phyloP scores from a whole-genome alignment of 805 yeast genomes.

The Lipomyces orientalis region DNA sequence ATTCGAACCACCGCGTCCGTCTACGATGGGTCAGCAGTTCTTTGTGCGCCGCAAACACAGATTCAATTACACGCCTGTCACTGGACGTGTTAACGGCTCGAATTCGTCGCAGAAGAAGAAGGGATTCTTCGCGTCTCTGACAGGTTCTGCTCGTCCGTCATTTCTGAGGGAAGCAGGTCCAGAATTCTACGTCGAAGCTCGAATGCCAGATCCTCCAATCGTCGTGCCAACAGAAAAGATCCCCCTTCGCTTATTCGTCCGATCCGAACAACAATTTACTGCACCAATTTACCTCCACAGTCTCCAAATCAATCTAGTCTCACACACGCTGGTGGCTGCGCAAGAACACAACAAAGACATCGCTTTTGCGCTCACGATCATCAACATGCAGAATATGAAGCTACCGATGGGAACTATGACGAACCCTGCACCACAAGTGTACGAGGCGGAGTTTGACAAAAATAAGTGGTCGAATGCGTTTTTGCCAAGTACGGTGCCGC shows the following conservation, averaged over 20 bases:
- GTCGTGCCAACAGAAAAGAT: constrained; percentile 52
- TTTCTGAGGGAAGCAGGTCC: constrained; percentile 35
- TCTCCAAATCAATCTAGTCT: constrained; percentile 46
- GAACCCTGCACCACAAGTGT: constrained; percentile 6
- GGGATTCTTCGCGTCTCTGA: constrained; percentile 24
- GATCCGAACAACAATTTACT: constrained; percentile 29
- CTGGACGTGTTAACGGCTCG: neutral
- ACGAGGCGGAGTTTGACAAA: constrained; percentile 27
- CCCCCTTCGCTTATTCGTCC: constrained; percentile 36
- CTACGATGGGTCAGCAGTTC: constrained; percentile 43
- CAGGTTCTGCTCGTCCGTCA: neutral
- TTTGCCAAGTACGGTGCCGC: constrained; percentile 55
- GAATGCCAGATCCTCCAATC: constrained; percentile 56
- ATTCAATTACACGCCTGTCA: constrained; percentile 20
- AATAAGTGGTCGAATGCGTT: constrained; percentile 11
- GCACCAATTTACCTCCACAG: constrained; percentile 54
- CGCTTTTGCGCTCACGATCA: constrained; percentile 37
- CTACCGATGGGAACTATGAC: constrained; percentile 6
- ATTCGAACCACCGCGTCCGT: constrained; percentile 40
- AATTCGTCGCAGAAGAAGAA: constrained; percentile 9
- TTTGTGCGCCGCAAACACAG: constrained; percentile 50
- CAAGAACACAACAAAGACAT: constrained; percentile 37
- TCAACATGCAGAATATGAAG: constrained; percentile 38
- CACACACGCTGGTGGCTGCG: constrained; percentile 44
- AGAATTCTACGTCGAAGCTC: constrained; percentile 51